These are phyloP conservation scores for Berberis vulgaris DNA, from an alignment of 164 flowering plant species.

Conservation along the genomic window DNA sequence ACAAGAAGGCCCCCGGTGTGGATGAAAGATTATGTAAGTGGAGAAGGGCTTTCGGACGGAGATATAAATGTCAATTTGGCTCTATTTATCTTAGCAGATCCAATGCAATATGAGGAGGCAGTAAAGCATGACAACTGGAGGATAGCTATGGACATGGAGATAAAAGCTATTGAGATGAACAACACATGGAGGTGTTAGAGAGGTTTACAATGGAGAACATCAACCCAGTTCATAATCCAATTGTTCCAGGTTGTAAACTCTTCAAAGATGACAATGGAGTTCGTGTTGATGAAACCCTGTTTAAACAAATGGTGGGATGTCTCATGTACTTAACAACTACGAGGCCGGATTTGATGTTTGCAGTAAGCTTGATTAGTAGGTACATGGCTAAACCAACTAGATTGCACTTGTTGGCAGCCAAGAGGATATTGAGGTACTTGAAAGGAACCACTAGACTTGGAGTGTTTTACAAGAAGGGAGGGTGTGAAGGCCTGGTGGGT, in stretches of 20 bases:
- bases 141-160: neutral
- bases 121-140: neutral
- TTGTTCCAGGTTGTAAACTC: constrained; percentile 1
- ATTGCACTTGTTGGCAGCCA: neutral
- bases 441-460: neutral
- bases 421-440: neutral
- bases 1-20: neutral
- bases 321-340: neutral
- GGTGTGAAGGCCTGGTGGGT: neutral
- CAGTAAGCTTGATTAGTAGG: neutral
- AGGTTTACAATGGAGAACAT: neutral
- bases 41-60: no score
- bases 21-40: no score
- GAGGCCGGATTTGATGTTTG: neutral
- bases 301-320: neutral
- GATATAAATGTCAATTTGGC: no score
- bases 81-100: no score
- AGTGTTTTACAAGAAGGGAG: neutral
- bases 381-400: neutral
- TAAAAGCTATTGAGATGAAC: neutral
- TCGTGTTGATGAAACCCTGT: neutral
- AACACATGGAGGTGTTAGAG: constrained; percentile 1
- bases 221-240: neutral
- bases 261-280: neutral
- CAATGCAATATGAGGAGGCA: neutral